Evolutionary conservation across 257 asterid genomes (phyloP).

Genomic region (Jacaranda copaia): DNA sequence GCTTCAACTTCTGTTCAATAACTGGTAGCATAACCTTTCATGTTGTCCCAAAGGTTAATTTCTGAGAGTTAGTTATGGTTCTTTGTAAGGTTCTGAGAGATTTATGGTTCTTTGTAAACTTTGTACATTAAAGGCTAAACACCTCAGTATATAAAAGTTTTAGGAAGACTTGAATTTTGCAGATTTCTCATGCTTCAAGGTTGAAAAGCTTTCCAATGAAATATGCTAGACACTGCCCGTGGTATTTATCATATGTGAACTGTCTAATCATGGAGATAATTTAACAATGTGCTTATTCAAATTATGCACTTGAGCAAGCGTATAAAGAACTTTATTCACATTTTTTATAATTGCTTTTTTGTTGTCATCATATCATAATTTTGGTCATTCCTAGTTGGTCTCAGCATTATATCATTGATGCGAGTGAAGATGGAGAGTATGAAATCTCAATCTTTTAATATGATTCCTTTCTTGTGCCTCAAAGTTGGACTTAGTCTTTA

Average conservation of each 20-base stretch:
- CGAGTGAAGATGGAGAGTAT: slow-evolving; percentile 5
- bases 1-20: too few species aligned
- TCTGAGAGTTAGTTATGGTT: not conserved
- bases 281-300: not conserved
- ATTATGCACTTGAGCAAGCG: not conserved
- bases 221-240: not conserved
- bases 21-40: too few species aligned
- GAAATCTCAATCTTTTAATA: not conserved
- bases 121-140: not conserved
- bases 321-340: not conserved
- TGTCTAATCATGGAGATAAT: not conserved
- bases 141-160: not conserved
- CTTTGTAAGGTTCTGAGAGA: not conserved
- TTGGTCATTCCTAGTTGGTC: slow-evolving; percentile 8
- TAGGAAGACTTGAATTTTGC: not conserved
- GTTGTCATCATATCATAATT: slow-evolving; percentile 9
- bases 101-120: slow-evolving; percentile 5
- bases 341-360: not conserved
- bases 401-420: not conserved
- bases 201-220: not conserved
- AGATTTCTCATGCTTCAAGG: not conserved
- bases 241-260: not conserved
- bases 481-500: not conserved
- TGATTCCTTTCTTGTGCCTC: slow-evolving; percentile 17
- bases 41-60: not conserved